A percentile compares a stretch with the other conserved stretches of the same genome.
Evolutionary conservation across 306 rosid species (phyloP).

Genomic region (Vachellia pachyceras): DNA sequence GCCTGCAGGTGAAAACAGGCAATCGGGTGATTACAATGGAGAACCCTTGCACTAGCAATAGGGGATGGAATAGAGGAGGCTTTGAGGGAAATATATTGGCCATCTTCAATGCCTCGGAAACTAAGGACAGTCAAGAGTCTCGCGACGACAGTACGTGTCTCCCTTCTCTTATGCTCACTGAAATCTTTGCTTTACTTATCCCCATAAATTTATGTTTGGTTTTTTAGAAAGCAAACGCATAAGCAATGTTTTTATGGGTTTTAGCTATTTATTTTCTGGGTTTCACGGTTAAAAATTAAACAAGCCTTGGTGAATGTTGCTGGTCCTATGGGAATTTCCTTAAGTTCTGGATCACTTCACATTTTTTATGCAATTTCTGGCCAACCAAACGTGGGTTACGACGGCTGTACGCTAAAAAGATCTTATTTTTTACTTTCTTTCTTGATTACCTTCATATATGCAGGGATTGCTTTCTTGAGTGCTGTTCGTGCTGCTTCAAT

Average conservation of each 20-base stretch:
- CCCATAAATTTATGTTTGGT: slow-evolving; percentile 14
- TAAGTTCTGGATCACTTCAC: background rate
- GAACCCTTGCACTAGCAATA: slow-evolving; percentile 34
- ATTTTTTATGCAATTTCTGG: background rate
- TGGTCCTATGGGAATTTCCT: background rate
- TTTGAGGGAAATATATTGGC: slow-evolving; percentile 76
- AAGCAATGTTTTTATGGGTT: background rate
- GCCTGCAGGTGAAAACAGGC: background rate
- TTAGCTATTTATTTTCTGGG: background rate
- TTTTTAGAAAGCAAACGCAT: background rate
- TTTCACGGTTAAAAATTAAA: background rate
- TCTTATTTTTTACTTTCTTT: background rate
- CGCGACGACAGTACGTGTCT: slow-evolving; percentile 62
- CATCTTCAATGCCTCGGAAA: slow-evolving; percentile 64
- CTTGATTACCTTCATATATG: slow-evolving; percentile 7
- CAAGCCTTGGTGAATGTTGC: background rate
- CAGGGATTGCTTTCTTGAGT: slow-evolving; percentile 76
- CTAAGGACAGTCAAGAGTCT: slow-evolving; percentile 70
- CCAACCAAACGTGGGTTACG: background rate
- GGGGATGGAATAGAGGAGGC: slow-evolving; percentile 46
- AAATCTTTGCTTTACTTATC: background rate
- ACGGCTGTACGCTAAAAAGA: background rate
- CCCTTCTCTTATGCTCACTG: background rate
- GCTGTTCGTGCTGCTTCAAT: slow-evolving; percentile 79
- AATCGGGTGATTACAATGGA: slow-evolving; percentile 45